phyloP scores from a whole-genome alignment of 257 asterid species.

The Petrea volubilis region DNA sequence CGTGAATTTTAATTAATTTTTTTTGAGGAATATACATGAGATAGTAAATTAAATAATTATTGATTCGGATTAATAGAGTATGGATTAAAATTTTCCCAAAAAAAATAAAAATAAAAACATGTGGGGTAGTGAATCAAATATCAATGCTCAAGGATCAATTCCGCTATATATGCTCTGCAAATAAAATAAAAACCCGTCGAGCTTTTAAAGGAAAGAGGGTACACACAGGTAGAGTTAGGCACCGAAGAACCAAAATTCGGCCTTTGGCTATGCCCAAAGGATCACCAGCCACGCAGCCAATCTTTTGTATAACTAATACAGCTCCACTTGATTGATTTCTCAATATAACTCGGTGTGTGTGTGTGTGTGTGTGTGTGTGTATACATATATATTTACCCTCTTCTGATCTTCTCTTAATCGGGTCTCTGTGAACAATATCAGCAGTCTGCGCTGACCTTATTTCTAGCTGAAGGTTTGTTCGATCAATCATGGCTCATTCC shows the following conservation, averaged over 20 bases:
- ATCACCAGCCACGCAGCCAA: neutral
- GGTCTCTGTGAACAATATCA: neutral
- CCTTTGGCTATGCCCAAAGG: constrained; percentile 18
- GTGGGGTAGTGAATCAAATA: no score
- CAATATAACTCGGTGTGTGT: neutral
- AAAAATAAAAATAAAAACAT: no score
- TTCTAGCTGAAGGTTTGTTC: constrained; percentile 6
- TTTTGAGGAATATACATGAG: no score
- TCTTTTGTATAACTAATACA: neutral
- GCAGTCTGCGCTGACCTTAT: neutral
- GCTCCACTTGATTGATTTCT: neutral
- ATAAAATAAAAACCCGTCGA: neutral
- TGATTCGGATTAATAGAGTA: no score
- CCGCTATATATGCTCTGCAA: no score
- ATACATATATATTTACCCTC: neutral
- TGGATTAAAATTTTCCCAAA: no score
- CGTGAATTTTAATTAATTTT: no score
- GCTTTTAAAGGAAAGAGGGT: neutral
- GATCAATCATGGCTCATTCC: constrained; percentile 44
- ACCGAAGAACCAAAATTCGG: neutral
- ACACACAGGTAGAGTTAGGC: neutral
- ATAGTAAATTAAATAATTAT: no score
- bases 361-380: neutral
- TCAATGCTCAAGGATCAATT: no score
- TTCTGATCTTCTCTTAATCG: neutral